Conservation (phyloP, 2,329 filamentous ascomycete species). For the Aspergillus niger region DNA sequence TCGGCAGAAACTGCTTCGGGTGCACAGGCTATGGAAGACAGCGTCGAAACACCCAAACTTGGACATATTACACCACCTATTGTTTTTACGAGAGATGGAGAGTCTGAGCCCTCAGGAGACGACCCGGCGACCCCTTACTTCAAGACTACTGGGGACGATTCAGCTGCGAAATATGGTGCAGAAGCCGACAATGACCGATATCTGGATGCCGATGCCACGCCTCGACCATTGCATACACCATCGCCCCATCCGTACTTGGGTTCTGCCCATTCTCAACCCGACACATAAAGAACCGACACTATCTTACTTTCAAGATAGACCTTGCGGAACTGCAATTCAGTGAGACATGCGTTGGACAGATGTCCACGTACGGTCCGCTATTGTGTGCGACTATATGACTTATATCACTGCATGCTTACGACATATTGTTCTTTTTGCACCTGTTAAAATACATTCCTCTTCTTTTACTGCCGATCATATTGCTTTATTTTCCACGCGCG, state of each 20-base stretch:
- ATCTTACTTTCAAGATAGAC: conserved; percentile 8
- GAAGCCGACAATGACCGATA: conserved; percentile 27
- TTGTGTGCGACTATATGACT: too few relatives aligned
- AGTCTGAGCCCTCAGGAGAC: neutral
- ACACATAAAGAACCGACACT: conserved; percentile 23
- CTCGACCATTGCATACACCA: conserved; percentile 35
- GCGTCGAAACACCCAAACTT: conserved; percentile 18
- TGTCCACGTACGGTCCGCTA: conserved; percentile 12
- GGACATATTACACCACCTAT: conserved; percentile 37
- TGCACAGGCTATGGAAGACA: conserved; percentile 5
- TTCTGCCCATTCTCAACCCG: conserved; percentile 29
- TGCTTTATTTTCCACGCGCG: conserved; percentile 3
- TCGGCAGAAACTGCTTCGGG: conserved; percentile 4
- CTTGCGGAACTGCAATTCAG: conserved; percentile 15
- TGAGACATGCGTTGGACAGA: neutral
- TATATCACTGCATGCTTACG: conserved; percentile 23
- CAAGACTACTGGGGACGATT: conserved; percentile 22
- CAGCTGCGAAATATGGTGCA: conserved; percentile 14
- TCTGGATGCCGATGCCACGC: conserved; percentile 36
- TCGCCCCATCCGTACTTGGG: conserved; percentile 30
- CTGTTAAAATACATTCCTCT: conserved; percentile 29
- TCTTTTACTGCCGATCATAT: conserved; percentile 8
- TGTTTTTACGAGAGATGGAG: conserved; percentile 16
- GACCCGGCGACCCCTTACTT: conserved; percentile 26
- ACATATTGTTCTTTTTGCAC: conserved; percentile 23